Percentiles rank a stretch among this genome's conserved stretches.
Evolutionary conservation across 139 green algal species (phyloP).

Genomic region (Bryopsis sp.): DNA sequence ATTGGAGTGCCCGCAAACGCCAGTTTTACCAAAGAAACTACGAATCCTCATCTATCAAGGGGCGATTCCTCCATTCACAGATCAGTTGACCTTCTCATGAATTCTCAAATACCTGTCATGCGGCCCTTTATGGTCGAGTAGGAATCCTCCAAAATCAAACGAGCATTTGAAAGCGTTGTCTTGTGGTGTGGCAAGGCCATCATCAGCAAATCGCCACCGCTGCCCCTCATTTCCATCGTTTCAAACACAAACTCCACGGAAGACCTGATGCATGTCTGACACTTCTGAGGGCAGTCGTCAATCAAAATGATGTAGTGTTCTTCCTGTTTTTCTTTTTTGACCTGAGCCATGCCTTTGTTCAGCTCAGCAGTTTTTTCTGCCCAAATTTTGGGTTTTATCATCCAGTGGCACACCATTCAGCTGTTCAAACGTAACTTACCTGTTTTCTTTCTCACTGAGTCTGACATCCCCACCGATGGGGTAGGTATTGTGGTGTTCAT

Average conservation of each 20-base stretch:
- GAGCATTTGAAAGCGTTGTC: not conserved
- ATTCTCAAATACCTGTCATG: not conserved
- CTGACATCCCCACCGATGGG: not conserved
- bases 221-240: not conserved
- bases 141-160: constrained; percentile 11
- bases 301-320: no score
- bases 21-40: no score
- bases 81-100: constrained; percentile 3
- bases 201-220: constrained; percentile 21
- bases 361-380: no score
- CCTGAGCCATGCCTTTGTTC: no score
- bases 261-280: constrained; percentile 12
- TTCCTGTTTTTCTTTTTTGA: no score
- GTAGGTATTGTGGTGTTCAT: constrained; percentile 8
- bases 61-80: not conserved
- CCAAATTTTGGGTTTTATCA: not conserved
- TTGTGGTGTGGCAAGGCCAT: constrained; percentile 23
- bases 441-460: constrained; percentile 2
- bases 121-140: constrained; percentile 1
- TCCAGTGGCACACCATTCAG: not conserved
- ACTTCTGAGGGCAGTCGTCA: constrained; percentile 9
- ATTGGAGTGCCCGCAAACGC: no score
- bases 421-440: constrained; percentile 2
- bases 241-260: constrained; percentile 12
- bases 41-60: not conserved